phyloP scores from a whole-genome alignment of 1,139 yeast species.

The Protomyces pachydermus region DNA sequence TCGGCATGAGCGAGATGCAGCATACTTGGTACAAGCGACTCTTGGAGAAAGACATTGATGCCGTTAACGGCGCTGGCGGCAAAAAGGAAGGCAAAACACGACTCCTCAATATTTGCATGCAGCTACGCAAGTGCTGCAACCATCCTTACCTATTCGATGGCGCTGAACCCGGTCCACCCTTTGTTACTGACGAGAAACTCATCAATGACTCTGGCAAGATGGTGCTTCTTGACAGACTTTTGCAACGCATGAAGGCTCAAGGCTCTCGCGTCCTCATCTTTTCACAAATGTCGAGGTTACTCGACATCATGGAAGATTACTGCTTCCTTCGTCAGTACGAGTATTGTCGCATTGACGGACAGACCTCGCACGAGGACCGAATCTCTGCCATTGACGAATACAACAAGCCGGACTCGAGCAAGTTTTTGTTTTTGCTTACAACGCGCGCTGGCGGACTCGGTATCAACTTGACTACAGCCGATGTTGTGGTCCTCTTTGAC shows the following conservation, averaged over 20 bases:
- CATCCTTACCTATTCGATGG: conserved; percentile 97
- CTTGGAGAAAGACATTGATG: conserved; percentile 89
- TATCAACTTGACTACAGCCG: conserved; percentile 88
- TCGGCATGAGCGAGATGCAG: conserved; percentile 95
- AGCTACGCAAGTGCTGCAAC: conserved; percentile 89
- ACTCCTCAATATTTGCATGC: conserved; percentile 90
- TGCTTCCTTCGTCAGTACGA: conserved; percentile 76
- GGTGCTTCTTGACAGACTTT: conserved; percentile 77
- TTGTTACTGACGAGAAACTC: conserved; percentile 90
- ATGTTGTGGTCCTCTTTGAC: conserved; percentile 81
- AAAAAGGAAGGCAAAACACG: conserved; percentile 88
- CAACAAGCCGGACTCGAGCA: conserved; percentile 73
- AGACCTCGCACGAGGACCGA: conserved; percentile 90
- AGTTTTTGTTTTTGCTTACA: conserved; percentile 79
- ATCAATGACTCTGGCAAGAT: conserved; percentile 84
- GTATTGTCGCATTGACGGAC: conserved; percentile 92
- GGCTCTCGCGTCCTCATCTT: conserved; percentile 80
- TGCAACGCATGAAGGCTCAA: conserved; percentile 62
- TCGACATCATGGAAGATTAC: conserved; percentile 90
- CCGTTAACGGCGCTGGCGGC: conserved; percentile 88
- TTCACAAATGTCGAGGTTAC: conserved; percentile 88
- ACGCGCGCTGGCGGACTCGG: conserved; percentile 99
- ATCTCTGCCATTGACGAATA: conserved; percentile 87
- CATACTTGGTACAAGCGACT: conserved; percentile 81
- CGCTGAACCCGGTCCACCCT: conserved; percentile 99